phyloP scores from a whole-genome alignment of 2,329 filamentous ascomycete genomes.

The Pezicula radicicola region DNA sequence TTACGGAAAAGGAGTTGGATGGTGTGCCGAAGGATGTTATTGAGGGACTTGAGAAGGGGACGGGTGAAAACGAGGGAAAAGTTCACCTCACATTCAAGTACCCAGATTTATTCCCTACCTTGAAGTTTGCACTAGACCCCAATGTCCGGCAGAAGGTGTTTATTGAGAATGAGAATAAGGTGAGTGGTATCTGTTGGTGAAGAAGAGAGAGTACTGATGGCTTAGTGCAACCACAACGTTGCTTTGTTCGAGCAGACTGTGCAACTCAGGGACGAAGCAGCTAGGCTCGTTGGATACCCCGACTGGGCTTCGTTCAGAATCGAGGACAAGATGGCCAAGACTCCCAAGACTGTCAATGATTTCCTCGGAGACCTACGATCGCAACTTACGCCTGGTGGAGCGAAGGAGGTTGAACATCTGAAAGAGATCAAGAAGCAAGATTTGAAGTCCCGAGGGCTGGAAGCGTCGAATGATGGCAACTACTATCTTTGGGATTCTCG shows the following conservation, averaged over 20 bases:
- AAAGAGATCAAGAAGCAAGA: constrained; percentile 72
- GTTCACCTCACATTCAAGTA: constrained; percentile 80
- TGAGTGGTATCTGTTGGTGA: constrained; percentile 25
- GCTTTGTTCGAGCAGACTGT: constrained; percentile 73
- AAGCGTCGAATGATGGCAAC: constrained; percentile 55
- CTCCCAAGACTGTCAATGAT: constrained; percentile 64
- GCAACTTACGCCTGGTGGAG: constrained; percentile 65
- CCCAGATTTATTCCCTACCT: constrained; percentile 72
- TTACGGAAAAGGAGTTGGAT: constrained; percentile 68
- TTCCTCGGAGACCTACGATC: constrained; percentile 70
- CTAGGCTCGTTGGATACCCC: constrained; percentile 71
- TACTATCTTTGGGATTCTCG: constrained; percentile 84
- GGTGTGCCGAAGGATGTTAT: constrained; percentile 73
- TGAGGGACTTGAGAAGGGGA: constrained; percentile 66
- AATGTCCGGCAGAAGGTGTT: constrained; percentile 68
- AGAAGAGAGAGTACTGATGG: constrained; percentile 1
- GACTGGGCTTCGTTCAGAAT: constrained; percentile 75
- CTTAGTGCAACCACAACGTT: constrained; percentile 64
- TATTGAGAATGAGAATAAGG: constrained; percentile 77
- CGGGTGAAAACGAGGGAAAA: constrained; percentile 69
- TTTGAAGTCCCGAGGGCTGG: constrained; percentile 53
- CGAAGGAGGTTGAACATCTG: constrained; percentile 68
- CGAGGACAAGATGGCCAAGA: constrained; percentile 85
- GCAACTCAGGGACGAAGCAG: constrained; percentile 72
- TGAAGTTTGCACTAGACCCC: constrained; percentile 73